Evolutionary conservation across 768 basidiomycete species (phyloP), one percentile per base, ranked within the genome.

Genomic region (Podaxis rugospora): DNA sequence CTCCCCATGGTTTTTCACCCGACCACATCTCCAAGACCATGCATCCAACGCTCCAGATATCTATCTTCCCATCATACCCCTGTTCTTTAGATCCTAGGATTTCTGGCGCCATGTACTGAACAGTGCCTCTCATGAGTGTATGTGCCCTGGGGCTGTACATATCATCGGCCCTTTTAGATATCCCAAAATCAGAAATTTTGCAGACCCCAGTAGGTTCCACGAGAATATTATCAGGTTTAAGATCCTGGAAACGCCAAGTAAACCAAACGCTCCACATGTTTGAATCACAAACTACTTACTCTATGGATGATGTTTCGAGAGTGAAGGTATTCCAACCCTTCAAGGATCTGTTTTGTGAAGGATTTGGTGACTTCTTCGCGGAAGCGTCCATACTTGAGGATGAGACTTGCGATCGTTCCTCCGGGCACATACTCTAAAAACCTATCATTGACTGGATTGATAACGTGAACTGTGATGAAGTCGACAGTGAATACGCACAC

Each of bases 71-170:
- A 66, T 90, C 89, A 72, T 98, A 98, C 0, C 93, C 93, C 55
- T 83, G 82, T 63, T 82, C 80, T 63, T 84, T 82, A 54, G 84
- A 80, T 63, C 87, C 81, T 14, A 92, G 73, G 35, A 93, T 85
- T 74, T 92, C 95, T 0, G 94, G 95, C 1, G 95, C 94, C 94
- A 97, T 96, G 93, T 95, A 98, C 70, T 90, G 95, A 13, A 92
- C 84, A 0, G 94, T 95, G 5, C 95, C 95, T 73, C 87, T 88
- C 88, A 97, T 89, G 14, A 82, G 83, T 1, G 93, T 93, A 49
- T 77, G 80, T 53, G 85, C 87, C 51, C 86, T 83, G 13, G 79
- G 84, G 63, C 69, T 65, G 27, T 81, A 75, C 51, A 84, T 82
- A 64, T 91, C 85, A 57, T 89, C 87, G 55, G 91, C 87, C 66